Evolutionary conservation across 2,329 filamentous ascomycete genomes (phyloP).

Genomic region (Colletotrichum truncatum): DNA sequence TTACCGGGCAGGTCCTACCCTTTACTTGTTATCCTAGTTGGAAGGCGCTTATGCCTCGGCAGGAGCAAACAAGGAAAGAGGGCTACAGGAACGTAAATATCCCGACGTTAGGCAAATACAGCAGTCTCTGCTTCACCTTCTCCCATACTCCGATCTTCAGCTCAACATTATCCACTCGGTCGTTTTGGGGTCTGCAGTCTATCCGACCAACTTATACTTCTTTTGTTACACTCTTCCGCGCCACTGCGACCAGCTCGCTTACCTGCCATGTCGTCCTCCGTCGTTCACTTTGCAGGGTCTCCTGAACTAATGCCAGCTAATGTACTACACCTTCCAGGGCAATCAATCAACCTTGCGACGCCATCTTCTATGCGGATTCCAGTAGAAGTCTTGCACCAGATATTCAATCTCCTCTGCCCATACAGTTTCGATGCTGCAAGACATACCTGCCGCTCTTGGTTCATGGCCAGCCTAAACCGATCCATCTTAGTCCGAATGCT

Average conservation of each 20-base stretch:
- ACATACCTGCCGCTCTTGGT: constrained; percentile 68
- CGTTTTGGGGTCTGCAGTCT: too few species aligned
- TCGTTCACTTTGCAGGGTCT: background rate
- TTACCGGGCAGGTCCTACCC: too few species aligned
- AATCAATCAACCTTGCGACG: background rate
- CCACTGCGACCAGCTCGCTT: too few species aligned
- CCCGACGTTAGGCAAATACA: too few species aligned
- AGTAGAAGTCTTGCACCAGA: constrained; percentile 47
- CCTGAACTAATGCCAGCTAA: background rate
- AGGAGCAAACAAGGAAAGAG: too few species aligned
- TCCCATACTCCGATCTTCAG: too few species aligned
- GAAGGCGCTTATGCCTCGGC: too few species aligned
- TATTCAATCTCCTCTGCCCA: constrained; percentile 44
- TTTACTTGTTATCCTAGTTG: too few species aligned
- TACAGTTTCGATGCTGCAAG: constrained; percentile 67
- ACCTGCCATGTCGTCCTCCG: background rate
- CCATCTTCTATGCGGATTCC: constrained; percentile 38
- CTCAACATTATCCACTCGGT: too few species aligned
- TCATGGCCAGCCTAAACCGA: constrained; percentile 63
- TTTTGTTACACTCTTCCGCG: background rate
- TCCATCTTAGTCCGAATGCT: constrained; percentile 62
- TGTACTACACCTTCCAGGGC: background rate
- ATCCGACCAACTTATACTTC: background rate
- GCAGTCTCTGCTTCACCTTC: too few species aligned
- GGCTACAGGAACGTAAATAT: too few species aligned